A percentile compares a stretch with the other conserved stretches of the same genome.
phyloP scores from a whole-genome alignment of 257 asterid genomes.

The Scutellaria baicalensis region DNA sequence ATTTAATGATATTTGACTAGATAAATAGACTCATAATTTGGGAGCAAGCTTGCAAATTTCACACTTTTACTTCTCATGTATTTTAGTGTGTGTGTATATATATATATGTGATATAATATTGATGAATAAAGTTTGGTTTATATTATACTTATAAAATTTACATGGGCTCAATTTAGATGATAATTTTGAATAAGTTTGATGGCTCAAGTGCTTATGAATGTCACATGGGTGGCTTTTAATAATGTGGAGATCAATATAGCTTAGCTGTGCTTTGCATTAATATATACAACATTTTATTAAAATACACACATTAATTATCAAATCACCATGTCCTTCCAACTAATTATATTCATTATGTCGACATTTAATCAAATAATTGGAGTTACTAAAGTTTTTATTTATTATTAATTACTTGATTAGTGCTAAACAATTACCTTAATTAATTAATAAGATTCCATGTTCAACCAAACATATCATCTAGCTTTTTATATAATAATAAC shows the following conservation, averaged over 20 bases:
- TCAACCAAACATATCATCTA: background rate
- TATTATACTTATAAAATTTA: too few relatives aligned
- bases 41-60: too few relatives aligned
- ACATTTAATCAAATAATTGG: background rate
- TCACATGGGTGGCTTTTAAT: background rate
- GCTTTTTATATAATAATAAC: background rate
- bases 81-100: too few relatives aligned
- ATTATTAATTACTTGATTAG: background rate
- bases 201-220: background rate
- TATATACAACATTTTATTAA: background rate
- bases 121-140: too few relatives aligned
- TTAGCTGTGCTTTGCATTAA: background rate
- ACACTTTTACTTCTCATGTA: too few relatives aligned
- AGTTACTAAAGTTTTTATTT: background rate
- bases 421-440: background rate
- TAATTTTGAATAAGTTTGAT: too few relatives aligned
- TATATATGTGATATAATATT: too few relatives aligned
- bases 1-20: too few relatives aligned
- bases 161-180: too few relatives aligned
- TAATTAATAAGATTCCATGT: background rate
- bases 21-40: too few relatives aligned
- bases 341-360: background rate
- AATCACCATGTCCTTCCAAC: background rate
- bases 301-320: background rate
- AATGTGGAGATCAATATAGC: background rate